Base-by-base conservation (phyloP, 2,329 filamentous ascomycete genomes). In the Sphaerostilbella broomeana region DNA sequence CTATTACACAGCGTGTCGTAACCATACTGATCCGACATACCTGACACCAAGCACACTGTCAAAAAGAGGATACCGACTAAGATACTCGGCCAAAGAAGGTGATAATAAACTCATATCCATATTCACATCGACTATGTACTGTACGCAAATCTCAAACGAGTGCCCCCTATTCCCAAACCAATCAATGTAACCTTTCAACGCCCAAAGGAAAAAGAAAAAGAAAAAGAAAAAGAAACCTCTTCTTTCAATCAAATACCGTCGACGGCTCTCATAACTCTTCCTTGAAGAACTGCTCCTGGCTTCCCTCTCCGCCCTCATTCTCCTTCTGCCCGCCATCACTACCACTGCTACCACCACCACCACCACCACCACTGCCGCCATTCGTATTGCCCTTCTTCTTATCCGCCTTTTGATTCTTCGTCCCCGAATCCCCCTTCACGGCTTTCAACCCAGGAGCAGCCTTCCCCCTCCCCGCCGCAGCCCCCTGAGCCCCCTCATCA, bases 281-380 rank as follows among this genome's bases (percentile, higher is more conserved):
- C 13, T 40, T 40, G 30, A 28, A 40, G 12, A 40, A 40, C 8
- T 34, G n/a, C 37, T 40, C 37, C 19, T 40, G 18, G 9, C 37
- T 40, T 25, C 37, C 37, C 29, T 40, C 30, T 6, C 28, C 37
- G 13, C 29, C 37, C 18, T 34, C 13, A 17, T 16, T 13, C n/a
- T 20, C 27, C 27, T 38, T 30, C 6, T 15, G 20, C 8, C 27
- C 26, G 13, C 28, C 27, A 0, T 13, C 18, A 11, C 6, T 10
- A 4, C 18, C 26, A 6, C 30, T 31, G 25, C 25, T n/a, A 10
- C 24, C 27, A 20, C 31, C 24, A 9, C 19, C 32, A n/a, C 27
- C 26, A 12, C 28, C 27, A 0, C 11, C 18, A 11, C 6, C 8
- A 4, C 18, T 20, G 6, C 30, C 33, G 25, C 25, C 15, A 16